Conservation (phyloP, 441 rosid species). For the Bocquillonia castaneifolia region DNA sequence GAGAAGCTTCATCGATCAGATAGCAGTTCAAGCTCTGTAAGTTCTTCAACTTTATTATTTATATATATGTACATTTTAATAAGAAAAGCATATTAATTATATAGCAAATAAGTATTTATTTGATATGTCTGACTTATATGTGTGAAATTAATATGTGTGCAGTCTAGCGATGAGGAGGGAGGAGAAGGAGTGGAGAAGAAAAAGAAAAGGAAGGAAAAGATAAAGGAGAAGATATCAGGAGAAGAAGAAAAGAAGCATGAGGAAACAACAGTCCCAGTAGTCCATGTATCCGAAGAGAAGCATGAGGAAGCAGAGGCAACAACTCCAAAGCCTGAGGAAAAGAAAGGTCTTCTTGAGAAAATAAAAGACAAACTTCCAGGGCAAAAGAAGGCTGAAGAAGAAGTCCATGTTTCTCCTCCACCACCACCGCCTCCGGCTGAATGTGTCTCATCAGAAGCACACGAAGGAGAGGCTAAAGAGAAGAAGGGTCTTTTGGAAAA, state of each 20-base stretch:
- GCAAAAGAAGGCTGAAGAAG: conserved; percentile 43
- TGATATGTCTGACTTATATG: no score
- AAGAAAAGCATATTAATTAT: no score
- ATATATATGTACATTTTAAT: no score
- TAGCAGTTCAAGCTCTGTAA: conserved; percentile 84
- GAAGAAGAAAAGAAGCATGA: conserved; percentile 40
- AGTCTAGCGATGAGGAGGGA: conserved; percentile 86
- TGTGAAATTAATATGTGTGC: conserved; percentile 12
- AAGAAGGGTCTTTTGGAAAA: conserved; percentile 79
- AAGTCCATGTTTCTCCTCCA: conserved; percentile 14
- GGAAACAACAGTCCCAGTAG: conserved; percentile 37
- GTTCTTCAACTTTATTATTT: conserved; percentile 26
- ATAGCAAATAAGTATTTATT: no score
- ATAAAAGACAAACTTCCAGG: conserved; percentile 72
- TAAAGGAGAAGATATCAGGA: conserved; percentile 42
- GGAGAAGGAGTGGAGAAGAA: conserved; percentile 46
- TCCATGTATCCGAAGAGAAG: conserved; percentile 33
- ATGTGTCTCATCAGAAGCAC: conserved; percentile 7
- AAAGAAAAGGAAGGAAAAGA: conserved; percentile 38
- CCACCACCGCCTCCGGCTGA: conserved; percentile 29
- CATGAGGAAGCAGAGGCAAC: conserved; percentile 25
- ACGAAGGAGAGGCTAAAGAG: conserved; percentile 39
- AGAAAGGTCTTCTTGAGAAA: conserved; percentile 61
- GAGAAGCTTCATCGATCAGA: conserved; percentile 58
- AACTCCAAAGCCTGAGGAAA: conserved; percentile 35